phyloP scores from a whole-genome alignment of 2,329 filamentous ascomycete genomes.

The Triangularia verruculosa region DNA sequence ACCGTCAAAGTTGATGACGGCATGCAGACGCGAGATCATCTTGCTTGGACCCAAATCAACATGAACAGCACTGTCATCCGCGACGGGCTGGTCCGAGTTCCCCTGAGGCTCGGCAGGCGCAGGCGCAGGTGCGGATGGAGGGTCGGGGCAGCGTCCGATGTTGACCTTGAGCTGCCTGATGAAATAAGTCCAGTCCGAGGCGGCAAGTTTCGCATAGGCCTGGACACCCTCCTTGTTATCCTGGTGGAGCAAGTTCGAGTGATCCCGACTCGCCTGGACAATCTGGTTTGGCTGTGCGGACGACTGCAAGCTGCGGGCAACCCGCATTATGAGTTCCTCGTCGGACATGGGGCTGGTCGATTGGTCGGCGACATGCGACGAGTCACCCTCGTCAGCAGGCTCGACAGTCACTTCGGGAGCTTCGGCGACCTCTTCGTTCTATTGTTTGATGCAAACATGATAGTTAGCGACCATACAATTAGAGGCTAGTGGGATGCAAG shows the following conservation, averaged over 20 bases:
- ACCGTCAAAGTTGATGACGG: conserved; percentile 68
- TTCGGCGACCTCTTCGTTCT: conserved; percentile 43
- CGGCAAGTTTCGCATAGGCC: conserved; percentile 80
- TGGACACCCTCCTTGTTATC: conserved; percentile 60
- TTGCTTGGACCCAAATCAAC: conserved; percentile 87
- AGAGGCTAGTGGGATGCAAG: background rate
- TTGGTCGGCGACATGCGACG: conserved; percentile 42
- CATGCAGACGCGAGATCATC: conserved; percentile 74
- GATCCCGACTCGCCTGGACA: conserved; percentile 60
- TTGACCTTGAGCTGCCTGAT: conserved; percentile 72
- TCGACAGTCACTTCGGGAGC: conserved; percentile 37
- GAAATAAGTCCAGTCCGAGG: conserved; percentile 81
- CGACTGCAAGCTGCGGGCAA: conserved; percentile 45
- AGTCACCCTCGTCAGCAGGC: conserved; percentile 43
- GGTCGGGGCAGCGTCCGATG: conserved; percentile 69
- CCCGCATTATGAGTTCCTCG: conserved; percentile 54
- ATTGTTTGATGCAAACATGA: conserved; percentile 30
- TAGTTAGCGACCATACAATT: conserved; percentile 5
- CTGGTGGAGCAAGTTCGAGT: conserved; percentile 63
- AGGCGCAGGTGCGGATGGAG: conserved; percentile 30
- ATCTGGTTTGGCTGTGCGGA: background rate
- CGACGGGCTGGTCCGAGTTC: conserved; percentile 32
- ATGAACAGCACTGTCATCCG: conserved; percentile 59
- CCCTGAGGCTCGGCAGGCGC: conserved; percentile 32
- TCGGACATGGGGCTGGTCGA: conserved; percentile 42